These are phyloP conservation scores for Aspergillus sergii DNA, from an alignment of 2,329 filamentous ascomycete genomes.

Conservation along the genomic window DNA sequence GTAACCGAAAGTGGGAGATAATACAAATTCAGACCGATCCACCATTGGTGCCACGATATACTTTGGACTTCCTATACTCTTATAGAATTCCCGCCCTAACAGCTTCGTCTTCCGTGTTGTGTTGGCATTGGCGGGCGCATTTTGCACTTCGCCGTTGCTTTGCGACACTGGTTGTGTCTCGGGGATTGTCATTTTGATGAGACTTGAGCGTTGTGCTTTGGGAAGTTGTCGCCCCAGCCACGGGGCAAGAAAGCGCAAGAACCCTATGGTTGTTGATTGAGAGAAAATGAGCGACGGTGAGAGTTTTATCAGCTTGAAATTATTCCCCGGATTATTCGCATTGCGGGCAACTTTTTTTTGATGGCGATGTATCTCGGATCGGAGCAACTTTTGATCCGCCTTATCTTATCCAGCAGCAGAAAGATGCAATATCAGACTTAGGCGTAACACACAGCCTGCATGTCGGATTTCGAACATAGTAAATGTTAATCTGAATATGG, in stretches of 20 bases:
- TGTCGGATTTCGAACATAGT: no score
- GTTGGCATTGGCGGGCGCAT: slow-evolving; percentile 20
- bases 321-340: slow-evolving; percentile 5
- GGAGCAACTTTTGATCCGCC: slow-evolving; percentile 26
- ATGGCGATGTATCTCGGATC: slow-evolving; percentile 23
- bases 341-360: slow-evolving; percentile 25
- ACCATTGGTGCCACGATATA: slow-evolving; percentile 96
- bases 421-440: no score
- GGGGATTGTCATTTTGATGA: slow-evolving; percentile 32
- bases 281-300: not conserved
- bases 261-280: slow-evolving; percentile 33
- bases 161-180: slow-evolving; percentile 22
- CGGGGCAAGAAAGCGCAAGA: slow-evolving; percentile 28
- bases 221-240: slow-evolving; percentile 28
- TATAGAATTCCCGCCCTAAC: slow-evolving; percentile 86
- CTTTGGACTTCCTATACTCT: slow-evolving; percentile 90
- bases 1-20: slow-evolving; percentile 34
- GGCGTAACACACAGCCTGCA: no score
- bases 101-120: slow-evolving; percentile 58
- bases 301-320: slow-evolving; percentile 11
- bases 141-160: slow-evolving; percentile 20
- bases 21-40: slow-evolving; percentile 94
- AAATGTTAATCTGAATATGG: no score
- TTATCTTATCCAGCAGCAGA: slow-evolving; percentile 32
- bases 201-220: slow-evolving; percentile 8